Evolutionary conservation across 2,329 filamentous ascomycete species (phyloP).

Genomic region (Fusarium compactum): DNA sequence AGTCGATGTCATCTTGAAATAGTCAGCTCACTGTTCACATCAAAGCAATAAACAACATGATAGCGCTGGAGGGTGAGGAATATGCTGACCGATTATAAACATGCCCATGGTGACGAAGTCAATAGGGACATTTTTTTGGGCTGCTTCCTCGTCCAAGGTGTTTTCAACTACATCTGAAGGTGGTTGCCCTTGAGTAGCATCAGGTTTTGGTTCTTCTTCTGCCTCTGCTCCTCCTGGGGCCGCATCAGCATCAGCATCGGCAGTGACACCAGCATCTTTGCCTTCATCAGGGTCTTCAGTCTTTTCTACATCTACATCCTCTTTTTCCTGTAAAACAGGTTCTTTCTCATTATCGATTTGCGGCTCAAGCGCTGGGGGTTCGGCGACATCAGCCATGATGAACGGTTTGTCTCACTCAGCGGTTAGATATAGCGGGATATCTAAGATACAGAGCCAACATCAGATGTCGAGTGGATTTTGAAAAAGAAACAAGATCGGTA

Average conservation of each 20-base stretch:
- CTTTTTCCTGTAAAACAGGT: not conserved
- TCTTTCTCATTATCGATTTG: constrained; percentile 11
- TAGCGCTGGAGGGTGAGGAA: not conserved
- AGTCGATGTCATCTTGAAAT: constrained; percentile 87
- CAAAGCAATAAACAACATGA: not conserved
- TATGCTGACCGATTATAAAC: constrained; percentile 75
- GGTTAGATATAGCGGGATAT: not conserved
- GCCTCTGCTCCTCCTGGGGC: not conserved
- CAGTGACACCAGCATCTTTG: constrained; percentile 2
- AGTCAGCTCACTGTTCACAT: constrained; percentile 18
- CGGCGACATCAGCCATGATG: constrained; percentile 27
- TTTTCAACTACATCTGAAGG: not conserved
- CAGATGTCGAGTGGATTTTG: not conserved
- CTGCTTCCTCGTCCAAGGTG: not conserved
- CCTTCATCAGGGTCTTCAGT: constrained; percentile 18
- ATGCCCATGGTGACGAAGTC: constrained; percentile 79
- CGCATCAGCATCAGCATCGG: not conserved
- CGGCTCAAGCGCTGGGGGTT: constrained; percentile 12
- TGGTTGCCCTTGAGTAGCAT: constrained; percentile 13
- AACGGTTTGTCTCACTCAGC: not conserved
- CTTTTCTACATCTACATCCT: constrained; percentile 13
- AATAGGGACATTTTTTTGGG: constrained; percentile 47
- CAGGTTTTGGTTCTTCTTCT: constrained; percentile 1
- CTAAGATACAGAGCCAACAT: not conserved
- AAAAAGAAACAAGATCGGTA: not conserved